These are phyloP conservation scores for Boletales sp. DNA, from an alignment of 768 basidiomycete genomes.

Conservation along the genomic window DNA sequence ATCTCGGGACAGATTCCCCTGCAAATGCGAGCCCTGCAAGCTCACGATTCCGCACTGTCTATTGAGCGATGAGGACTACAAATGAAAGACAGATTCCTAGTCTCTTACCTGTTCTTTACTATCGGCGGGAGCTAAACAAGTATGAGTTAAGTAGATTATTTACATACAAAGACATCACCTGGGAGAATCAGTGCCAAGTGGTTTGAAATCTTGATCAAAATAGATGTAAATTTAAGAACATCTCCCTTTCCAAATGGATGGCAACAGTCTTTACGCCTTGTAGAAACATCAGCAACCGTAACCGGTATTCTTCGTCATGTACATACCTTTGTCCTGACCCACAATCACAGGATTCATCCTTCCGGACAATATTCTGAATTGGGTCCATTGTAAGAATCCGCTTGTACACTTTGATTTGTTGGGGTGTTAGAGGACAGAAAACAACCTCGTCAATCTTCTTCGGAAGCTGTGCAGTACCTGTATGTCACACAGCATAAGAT, in stretches of 20 bases:
- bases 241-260: conserved; percentile 42
- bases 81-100: background rate
- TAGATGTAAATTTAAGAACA: conserved; percentile 73
- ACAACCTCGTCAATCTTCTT: conserved; percentile 88
- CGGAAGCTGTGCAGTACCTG: conserved; percentile 55
- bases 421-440: conserved; percentile 81
- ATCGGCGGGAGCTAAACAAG: conserved; percentile 56
- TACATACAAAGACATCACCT: conserved; percentile 37
- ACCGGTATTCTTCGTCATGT: background rate
- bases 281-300: conserved; percentile 17
- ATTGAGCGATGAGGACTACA: background rate
- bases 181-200: conserved; percentile 86
- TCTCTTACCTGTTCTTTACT: conserved; percentile 59
- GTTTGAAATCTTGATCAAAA: conserved; percentile 86
- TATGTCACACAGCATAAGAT: background rate
- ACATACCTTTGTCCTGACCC: conserved; percentile 55
- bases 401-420: conserved; percentile 73
- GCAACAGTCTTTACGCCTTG: conserved; percentile 59
- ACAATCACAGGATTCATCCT: conserved; percentile 74
- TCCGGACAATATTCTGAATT: conserved; percentile 68
- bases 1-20: conserved; percentile 51
- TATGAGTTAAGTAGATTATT: background rate
- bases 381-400: conserved; percentile 58
- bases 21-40: conserved; percentile 64
- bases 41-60: conserved; percentile 56